Base-by-base conservation (phyloP, 345 rosid genomes). In the Hibiscus syriacus region DNA sequence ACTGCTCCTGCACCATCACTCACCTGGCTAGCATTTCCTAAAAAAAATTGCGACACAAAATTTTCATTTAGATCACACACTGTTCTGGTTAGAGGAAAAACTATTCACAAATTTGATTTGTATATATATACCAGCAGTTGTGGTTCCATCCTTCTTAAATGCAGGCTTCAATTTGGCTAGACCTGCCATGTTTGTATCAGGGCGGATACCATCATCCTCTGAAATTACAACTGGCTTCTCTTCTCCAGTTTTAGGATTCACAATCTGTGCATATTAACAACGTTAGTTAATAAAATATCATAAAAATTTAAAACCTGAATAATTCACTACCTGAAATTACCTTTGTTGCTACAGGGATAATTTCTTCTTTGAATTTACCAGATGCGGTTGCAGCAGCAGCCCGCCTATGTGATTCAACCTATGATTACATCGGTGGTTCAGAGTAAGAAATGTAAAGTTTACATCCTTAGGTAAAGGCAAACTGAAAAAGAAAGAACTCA, bases 1-100 rank as follows among this genome's bases (percentile, higher is more conserved):
- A 93, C 98, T 0, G 97, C 98, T 72, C 86, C 98, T 27, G 98
- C 98, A 46, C 97, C 98, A 79, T 93, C 98, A 76, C 96, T 93
- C 60, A 90, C 82, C 79, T 93, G 98, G 82, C 98, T 93, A 74
- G 98, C 81, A 81, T 89, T 93, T 34, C 98, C 98, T 89, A 56
- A 55, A 49, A 34, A 71, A 58, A 19, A 34, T 48, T 64, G 13
- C 17, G 29, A 74, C 38, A 67, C 53, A 70, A 27, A n/a, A 30
- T 68, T 49, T 64, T 61, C 61, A 70, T 23, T 23, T n/a, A 25
- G 50, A 25, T 62, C 38, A 41, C 64, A 36, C 39, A 45, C 46
- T 13, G 38, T 65, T 41, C 27, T n/a, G 67, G 2, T 12, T 23
- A 55, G 68, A 34, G 29, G 7, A 34, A 17, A 9, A 38, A 55